phyloP scores from a whole-genome alignment of 2,329 filamentous ascomycete genomes.

The Fusarium fujikuroi region DNA sequence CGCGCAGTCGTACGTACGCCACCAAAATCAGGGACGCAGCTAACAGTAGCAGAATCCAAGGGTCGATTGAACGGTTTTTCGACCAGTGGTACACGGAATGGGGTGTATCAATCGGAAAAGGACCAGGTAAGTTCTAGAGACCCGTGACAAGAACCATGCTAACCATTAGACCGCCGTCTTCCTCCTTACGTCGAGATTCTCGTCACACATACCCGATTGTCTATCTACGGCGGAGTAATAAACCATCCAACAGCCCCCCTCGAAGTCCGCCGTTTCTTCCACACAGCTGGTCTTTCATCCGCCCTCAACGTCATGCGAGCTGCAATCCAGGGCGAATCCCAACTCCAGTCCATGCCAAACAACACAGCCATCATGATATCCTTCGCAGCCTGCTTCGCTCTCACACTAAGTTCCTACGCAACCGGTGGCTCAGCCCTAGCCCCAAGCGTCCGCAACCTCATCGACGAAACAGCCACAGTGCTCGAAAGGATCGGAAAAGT shows the following conservation, averaged over 20 bases:
- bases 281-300: slow-evolving; percentile 75
- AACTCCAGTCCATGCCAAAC: slow-evolving; percentile 80
- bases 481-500: slow-evolving; percentile 75
- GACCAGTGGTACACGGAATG: slow-evolving; percentile 72
- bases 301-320: slow-evolving; percentile 80
- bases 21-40: neutral
- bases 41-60: slow-evolving; percentile 58
- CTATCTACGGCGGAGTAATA: slow-evolving; percentile 79
- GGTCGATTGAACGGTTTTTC: slow-evolving; percentile 73
- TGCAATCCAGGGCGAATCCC: slow-evolving; percentile 76
- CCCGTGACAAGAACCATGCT: neutral
- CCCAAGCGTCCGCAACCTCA: slow-evolving; percentile 70
- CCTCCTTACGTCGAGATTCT: slow-evolving; percentile 81
- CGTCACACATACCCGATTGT: slow-evolving; percentile 76
- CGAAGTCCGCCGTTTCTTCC: slow-evolving; percentile 78
- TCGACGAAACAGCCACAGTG: slow-evolving; percentile 75
- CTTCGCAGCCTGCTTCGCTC: slow-evolving; percentile 75
- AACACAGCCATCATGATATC: slow-evolving; percentile 84
- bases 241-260: slow-evolving; percentile 77
- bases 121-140: slow-evolving; percentile 54
- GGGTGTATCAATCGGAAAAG: slow-evolving; percentile 66
- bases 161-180: slow-evolving; percentile 59
- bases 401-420: slow-evolving; percentile 70
- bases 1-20: slow-evolving; percentile 59
- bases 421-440: slow-evolving; percentile 67